phyloP scores from a whole-genome alignment of 805 yeast species.

The Schizosaccharomyces osmophilus region DNA sequence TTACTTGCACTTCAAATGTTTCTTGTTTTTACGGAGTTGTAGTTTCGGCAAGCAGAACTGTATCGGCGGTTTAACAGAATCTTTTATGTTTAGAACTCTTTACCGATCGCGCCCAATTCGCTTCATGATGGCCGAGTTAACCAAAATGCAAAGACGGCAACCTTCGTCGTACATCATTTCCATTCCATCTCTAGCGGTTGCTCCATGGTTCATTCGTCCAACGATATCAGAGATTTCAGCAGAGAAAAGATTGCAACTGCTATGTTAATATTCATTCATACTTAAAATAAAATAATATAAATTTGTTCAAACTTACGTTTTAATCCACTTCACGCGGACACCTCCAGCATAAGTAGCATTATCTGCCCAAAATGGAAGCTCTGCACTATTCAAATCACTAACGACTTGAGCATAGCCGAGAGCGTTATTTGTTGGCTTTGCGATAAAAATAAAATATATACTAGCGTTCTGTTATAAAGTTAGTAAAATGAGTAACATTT shows the following conservation, averaged over 20 bases:
- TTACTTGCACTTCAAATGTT: too few species aligned
- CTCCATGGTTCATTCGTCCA: neutral
- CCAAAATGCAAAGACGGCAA: neutral
- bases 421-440: neutral
- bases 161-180: conserved; percentile 1
- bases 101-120: neutral
- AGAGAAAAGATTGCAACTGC: neutral
- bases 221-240: neutral
- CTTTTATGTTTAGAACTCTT: neutral
- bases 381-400: neutral
- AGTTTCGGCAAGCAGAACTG: too few species aligned
- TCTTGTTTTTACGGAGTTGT: too few species aligned
- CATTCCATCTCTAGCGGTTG: neutral
- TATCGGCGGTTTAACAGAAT: too few species aligned
- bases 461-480: neutral
- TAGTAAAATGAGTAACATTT: neutral
- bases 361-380: neutral
- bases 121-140: neutral
- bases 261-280: neutral
- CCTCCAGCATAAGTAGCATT: neutral
- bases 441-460: neutral
- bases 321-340: neutral
- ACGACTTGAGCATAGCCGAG: neutral
- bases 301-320: neutral
- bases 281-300: too few species aligned